Conservation (phyloP, 495 filamentous ascomycete genomes). For the Trichoderma reesei region DNA sequence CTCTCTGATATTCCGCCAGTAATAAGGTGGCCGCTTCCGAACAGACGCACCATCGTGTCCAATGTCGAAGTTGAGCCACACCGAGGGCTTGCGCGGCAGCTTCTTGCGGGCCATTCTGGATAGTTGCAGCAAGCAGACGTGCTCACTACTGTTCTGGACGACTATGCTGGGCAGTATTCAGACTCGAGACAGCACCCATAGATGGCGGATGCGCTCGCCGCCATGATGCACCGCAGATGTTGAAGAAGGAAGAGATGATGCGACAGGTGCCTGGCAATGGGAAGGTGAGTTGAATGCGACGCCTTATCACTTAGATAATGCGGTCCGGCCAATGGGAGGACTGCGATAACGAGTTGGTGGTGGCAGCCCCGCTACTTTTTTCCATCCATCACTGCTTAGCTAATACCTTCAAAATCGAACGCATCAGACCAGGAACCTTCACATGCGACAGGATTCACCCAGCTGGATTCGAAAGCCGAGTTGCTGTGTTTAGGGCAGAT, state of each 20-base stretch:
- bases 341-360: not conserved
- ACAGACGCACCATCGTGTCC: not conserved
- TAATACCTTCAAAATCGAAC: conserved; percentile 4
- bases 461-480: not conserved
- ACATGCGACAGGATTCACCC: not conserved
- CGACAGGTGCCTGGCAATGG: not conserved
- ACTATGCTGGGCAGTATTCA: not conserved
- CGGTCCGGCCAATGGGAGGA: not conserved
- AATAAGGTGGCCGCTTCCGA: not conserved
- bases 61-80: not conserved
- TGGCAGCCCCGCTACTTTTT: not conserved
- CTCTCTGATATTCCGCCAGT: too few relatives aligned
- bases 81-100: not conserved
- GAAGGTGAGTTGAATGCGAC: not conserved
- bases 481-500: not conserved
- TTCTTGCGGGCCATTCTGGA: not conserved
- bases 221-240: not conserved
- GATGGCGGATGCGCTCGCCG: not conserved
- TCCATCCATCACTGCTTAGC: not conserved
- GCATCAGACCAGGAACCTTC: not conserved
- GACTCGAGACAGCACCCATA: not conserved
- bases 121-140: too few relatives aligned
- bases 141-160: not conserved
- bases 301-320: not conserved
- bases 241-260: not conserved